Conservation (phyloP, 106 monocot species). For the Acanthochlamys bracteata region DNA sequence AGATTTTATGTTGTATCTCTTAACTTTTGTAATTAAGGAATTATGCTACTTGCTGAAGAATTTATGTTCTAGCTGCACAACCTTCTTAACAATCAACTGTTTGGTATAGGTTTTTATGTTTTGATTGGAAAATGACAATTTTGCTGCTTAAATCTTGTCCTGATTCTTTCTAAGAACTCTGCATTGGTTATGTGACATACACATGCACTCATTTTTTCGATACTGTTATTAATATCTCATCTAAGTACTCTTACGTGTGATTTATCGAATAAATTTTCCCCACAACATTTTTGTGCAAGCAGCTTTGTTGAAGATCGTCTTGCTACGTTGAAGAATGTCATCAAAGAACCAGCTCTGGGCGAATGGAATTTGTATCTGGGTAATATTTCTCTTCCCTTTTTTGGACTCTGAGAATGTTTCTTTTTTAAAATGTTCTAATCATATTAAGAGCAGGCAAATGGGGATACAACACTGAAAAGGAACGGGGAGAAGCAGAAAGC, state of each 20-base stretch:
- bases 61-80: not conserved
- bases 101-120: not conserved
- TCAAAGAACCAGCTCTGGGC: slow-evolving; percentile 71
- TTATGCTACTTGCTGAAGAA: not conserved
- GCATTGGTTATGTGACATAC: not conserved
- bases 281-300: slow-evolving; percentile 4
- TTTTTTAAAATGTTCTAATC: no score
- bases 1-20: not conserved
- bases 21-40: not conserved
- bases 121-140: not conserved
- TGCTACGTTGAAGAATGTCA: slow-evolving; percentile 86
- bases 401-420: no score
- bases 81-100: not conserved
- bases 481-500: slow-evolving; percentile 69
- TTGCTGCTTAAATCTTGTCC: not conserved
- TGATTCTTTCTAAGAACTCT: not conserved
- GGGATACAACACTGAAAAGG: slow-evolving; percentile 95
- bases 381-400: slow-evolving; percentile 20
- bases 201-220: not conserved
- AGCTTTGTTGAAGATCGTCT: slow-evolving; percentile 97
- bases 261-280: not conserved
- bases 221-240: not conserved
- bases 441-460: slow-evolving; percentile 59
- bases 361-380: slow-evolving; percentile 93
- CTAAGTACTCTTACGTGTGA: not conserved